Base-by-base conservation (phyloP, 2,329 filamentous ascomycete species). In the Pseudogymnoascus sp. region DNA sequence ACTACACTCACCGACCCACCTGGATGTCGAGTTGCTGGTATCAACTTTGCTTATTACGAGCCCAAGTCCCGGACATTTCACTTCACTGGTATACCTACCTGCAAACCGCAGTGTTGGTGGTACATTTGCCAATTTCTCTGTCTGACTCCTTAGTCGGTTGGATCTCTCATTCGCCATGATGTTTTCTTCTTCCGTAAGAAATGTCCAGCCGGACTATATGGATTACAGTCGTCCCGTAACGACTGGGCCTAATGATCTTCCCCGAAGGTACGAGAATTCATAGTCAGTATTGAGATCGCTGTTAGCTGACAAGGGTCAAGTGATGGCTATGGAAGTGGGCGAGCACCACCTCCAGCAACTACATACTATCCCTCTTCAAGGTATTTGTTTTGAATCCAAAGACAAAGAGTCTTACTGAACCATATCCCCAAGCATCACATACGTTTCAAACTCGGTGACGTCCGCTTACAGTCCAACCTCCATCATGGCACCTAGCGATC, bases 171-270 rank as follows among this genome's bases (percentile, higher is more conserved):
- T 56, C 50, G 50, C 50, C 59, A 26, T 60, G 14, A 60, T 60
- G 59, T 60, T 60, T 60, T 40, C 59, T 60, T 41, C 33, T 60
- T 41, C 33, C 33, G 59, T 40, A 24, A 69, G 72, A 66, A 72
- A 69, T 64, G 66, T 71, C 63, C 72, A 72, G 65, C 70, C 70
- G 62, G 72, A 73, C 61, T 72, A 66, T 70, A 70, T 66, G 68
- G 66, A 64, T 40, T 60, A 60, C 59, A 60, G 35, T 60, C 67
- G 67, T 31, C 63, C 68, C 38, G 64, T 65, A 56, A 62, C 69
- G 38, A 70, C 67, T 64, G 67, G 66, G 43, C 62, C 67, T 35
- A 62, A 69, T 53, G 69, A 69, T 53, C 38, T 67, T 50, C 66
- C 71, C 19, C 70, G 70, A 72, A 73, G 72, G 72, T 74, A 73